These are phyloP conservation scores for Solanum bulbocastanum DNA, from an alignment of 257 asterid genomes.

Conservation along the genomic window DNA sequence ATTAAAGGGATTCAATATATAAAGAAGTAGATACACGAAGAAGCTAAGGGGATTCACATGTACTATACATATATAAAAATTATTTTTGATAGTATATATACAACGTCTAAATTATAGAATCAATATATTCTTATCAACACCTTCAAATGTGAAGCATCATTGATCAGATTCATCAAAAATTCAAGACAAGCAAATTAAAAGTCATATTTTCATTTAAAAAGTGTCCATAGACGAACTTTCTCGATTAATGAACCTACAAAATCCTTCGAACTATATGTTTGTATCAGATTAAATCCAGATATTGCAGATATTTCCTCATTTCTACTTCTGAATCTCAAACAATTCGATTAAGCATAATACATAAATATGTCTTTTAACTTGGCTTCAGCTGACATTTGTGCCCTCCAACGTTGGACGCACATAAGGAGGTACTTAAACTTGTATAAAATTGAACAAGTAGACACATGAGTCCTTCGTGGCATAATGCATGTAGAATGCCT, in stretches of 20 bases:
- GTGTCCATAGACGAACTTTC: background rate
- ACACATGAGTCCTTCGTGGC: too few relatives aligned
- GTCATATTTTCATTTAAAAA: background rate
- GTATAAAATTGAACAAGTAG: too few relatives aligned
- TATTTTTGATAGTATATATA: background rate
- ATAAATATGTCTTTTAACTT: too few relatives aligned
- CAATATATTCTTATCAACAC: slow-evolving; percentile 12
- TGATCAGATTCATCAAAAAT: background rate
- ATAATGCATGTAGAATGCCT: too few relatives aligned
- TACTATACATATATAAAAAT: background rate
- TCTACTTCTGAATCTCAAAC: background rate
- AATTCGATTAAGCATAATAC: background rate
- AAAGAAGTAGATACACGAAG: background rate
- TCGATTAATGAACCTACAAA: background rate
- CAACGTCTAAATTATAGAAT: background rate
- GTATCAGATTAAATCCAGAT: background rate
- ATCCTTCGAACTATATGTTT: background rate
- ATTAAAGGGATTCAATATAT: background rate
- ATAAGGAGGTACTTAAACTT: too few relatives aligned
- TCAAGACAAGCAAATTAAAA: background rate
- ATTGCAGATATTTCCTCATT: background rate
- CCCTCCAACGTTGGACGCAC: accelerated
- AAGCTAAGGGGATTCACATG: background rate
- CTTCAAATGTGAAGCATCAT: slow-evolving; percentile 27
- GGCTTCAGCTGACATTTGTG: accelerated